A percentile compares a stretch with the other conserved stretches of the same genome.
These are phyloP conservation scores for Paramecium sonneborni DNA, from an alignment of 73 alveolate genomes.

Conservation along the genomic window DNA sequence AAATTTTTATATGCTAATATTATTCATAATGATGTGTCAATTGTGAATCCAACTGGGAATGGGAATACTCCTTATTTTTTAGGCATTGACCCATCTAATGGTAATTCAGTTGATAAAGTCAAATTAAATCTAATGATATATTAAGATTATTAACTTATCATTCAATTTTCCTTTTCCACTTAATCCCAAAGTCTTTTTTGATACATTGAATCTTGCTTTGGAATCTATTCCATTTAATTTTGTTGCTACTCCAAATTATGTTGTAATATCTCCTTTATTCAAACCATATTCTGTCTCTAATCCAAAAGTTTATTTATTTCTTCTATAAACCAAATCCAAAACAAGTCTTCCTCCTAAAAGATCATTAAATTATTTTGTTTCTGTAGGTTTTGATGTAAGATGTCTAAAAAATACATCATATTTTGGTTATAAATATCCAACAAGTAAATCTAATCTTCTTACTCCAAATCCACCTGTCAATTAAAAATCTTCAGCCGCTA, in stretches of 20 bases:
- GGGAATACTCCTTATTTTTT: conserved; percentile 10
- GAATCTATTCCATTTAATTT: background rate
- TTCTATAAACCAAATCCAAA: conserved; percentile 3
- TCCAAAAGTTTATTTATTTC: background rate
- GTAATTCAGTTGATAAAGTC: background rate
- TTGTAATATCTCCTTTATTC: background rate
- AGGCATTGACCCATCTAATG: conserved; percentile 31
- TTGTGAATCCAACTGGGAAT: conserved; percentile 39
- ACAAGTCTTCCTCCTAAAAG: background rate
- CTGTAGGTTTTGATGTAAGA: background rate
- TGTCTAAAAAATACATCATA: conserved; percentile 35
- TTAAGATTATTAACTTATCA: background rate
- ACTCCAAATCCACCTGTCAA: background rate
- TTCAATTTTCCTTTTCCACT: conserved; percentile 23
- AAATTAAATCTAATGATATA: background rate
- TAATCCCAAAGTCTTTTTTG: background rate
- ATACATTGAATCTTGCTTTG: background rate
- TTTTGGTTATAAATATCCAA: background rate
- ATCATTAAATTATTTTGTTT: background rate
- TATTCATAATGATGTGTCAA: conserved; percentile 19
- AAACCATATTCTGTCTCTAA: background rate
- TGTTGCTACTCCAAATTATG: background rate
- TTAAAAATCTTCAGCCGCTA: background rate
- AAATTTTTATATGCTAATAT: background rate
- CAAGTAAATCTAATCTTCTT: background rate